These are phyloP conservation scores for Linum tenue DNA, from an alignment of 345 rosid species.

Conservation along the genomic window DNA sequence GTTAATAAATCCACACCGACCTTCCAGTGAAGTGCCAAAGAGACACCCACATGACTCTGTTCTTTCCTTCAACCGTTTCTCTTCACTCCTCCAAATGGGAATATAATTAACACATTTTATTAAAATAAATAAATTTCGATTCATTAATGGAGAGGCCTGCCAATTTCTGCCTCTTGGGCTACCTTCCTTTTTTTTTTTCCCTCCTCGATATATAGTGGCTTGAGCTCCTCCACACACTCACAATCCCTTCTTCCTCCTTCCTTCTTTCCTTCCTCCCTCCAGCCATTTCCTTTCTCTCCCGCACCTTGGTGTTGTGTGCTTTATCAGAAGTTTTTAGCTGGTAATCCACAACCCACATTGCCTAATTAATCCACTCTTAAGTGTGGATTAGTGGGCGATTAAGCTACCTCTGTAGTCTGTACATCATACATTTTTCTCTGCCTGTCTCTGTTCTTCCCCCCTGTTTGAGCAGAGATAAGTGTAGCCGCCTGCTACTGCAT, in stretches of 20 bases:
- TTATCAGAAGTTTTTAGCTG: constrained; percentile 38
- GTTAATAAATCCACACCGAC: constrained; percentile 75
- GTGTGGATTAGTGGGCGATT: too few relatives aligned
- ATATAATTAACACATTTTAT: not conserved
- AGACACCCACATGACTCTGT: constrained; percentile 59
- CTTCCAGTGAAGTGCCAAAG: constrained; percentile 33
- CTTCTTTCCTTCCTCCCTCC: constrained; percentile 7
- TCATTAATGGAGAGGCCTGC: constrained; percentile 37
- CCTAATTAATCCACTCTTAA: not conserved
- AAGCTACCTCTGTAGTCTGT: not conserved
- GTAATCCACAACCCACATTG: constrained; percentile 36
- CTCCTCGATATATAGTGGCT: constrained; percentile 42
- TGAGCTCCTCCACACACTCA: constrained; percentile 17
- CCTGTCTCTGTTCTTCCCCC: too few relatives aligned
- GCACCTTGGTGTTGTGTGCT: constrained; percentile 15
- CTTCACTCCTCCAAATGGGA: constrained; percentile 11
- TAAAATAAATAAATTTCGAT: constrained; percentile 8
- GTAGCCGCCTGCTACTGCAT: too few relatives aligned
- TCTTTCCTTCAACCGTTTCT: constrained; percentile 31
- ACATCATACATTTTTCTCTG: too few relatives aligned
- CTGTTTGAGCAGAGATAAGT: too few relatives aligned
- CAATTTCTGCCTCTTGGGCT: constrained; percentile 24
- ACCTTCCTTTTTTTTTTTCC: constrained; percentile 31
- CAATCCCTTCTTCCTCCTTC: constrained; percentile 19
- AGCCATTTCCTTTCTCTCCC: not conserved